Evolutionary conservation across 371 early-diverging fungal genomes (phyloP), one percentile per base, ranked within the genome.

Genomic region (Parasitella parasitica): DNA sequence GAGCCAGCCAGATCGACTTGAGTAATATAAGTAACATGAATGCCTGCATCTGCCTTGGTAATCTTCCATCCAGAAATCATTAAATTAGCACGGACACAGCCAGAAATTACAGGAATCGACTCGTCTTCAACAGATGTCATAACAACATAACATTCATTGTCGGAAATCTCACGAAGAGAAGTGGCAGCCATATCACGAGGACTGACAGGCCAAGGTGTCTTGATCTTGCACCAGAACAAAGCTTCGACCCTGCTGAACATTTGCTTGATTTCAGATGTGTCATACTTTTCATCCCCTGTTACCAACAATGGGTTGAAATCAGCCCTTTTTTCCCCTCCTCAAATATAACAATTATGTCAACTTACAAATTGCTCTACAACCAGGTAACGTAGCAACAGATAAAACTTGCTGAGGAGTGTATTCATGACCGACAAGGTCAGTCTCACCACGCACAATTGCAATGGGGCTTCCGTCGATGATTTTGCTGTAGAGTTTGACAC

Each of bases 31-130:
- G 72, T 72, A 26, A 81, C 36, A n/a, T 54, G 60, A 24, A 78
- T 24, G 43, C 81, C 81, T 6, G 61, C 71, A 8, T 63, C 59
- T 6, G 59, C 56, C 63, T 73, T 67, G 43, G 41, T 24, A 13
- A 73, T 34, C 54, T 77, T 81, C 81, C 81, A 81, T 27, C 78
- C 81, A 13, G 78, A 76, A 26, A 76, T 60, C 9, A 73, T 64
- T 6, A 81, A 51, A 16, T 71, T 66, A 11, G 75, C 77, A 34
- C 81, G 75, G 2, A 78, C 78, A 48, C 64, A 70, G 3, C 68
- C 68, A 13, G 71, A 65, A 5, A 64, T 50, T 2, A 36, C 63
- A 12, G 80, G 80, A 15, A 68, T 50, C 2, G 32, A 11, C 9
- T 63, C 59, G 30, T 80, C 80, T 9, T 69, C 71, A 8, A 81